Evolutionary conservation across 1,139 yeast genomes (phyloP), one percentile per base, ranked within the genome.

Genomic region (Pichiaceae sp.): DNA sequence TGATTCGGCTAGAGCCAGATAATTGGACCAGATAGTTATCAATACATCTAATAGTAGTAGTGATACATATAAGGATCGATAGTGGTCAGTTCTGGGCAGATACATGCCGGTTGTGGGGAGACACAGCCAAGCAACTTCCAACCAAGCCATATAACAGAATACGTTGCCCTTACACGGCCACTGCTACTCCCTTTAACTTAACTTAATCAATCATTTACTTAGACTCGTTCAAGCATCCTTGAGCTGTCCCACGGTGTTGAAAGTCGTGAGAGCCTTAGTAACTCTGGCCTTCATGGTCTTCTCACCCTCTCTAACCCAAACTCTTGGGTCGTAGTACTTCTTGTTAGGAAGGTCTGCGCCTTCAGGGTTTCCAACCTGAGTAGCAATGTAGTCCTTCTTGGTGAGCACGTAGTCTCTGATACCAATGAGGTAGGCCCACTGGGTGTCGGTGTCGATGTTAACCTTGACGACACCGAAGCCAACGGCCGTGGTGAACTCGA

Each of bases 251-350:
- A 73, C 70, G 57, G 93, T 71, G 75, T 79, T 89, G 95, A 91
- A 91, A 62, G 84, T 72, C 38, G 69, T 73, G 64, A 91, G 75
- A 60, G 95, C 93, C 65, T 79, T 82, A 47, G 80, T 52, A 59
- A 93, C 75, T 78, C 96, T 85, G 53, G 66, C 70, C 52, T 78
- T 56, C 97, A 91, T 91, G 64, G 97, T 87, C 89, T 87, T 86
- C 76, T 91, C 99, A 76, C 98, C 98, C 71, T 89, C 97, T 78
- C 98, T 89, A 54, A 91, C 96, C 98, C 98, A 91, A 68, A 89
- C 97, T 81, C 99, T 91, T 72, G 99, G 99, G 73, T 91, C 99
- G 64, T 86, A 91, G 86, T 70, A 87, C 75, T 89, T 89, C 87
- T 89, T 89, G 83, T 84, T 84, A 73, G 98, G 98, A 77, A 87